Percentiles rank a stretch among this genome's conserved stretches.
These are phyloP conservation scores for Pythium graminicola DNA, from an alignment of 352 stramenopile genomes.

Conservation along the genomic window DNA sequence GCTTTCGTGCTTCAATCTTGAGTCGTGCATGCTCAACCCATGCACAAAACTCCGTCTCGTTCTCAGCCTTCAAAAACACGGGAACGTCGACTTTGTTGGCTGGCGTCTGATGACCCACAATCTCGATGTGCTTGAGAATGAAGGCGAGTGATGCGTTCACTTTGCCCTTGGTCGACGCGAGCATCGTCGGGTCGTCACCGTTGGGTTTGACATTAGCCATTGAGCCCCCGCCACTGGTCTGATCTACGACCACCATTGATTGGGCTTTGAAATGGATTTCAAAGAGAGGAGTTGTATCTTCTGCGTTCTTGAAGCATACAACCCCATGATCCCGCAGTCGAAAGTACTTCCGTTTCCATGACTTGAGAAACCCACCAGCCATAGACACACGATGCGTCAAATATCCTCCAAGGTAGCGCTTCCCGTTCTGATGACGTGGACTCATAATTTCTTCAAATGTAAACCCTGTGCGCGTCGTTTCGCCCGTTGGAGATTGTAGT, in stretches of 20 bases:
- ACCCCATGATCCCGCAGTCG: constrained; percentile 55
- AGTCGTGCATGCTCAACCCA: constrained; percentile 47
- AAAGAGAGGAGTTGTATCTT: constrained; percentile 45
- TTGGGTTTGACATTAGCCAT: not conserved
- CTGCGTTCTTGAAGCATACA: constrained; percentile 50
- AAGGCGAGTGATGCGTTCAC: constrained; percentile 30
- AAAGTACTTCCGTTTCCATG: constrained; percentile 70
- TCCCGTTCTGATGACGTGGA: constrained; percentile 45
- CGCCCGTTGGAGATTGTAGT: constrained; percentile 21
- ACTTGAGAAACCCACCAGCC: constrained; percentile 55
- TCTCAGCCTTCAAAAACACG: constrained; percentile 45
- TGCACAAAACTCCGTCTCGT: constrained; percentile 30
- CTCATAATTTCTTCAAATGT: constrained; percentile 49
- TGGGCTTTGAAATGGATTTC: constrained; percentile 51
- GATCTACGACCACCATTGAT: constrained; percentile 32
- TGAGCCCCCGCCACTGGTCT: constrained; percentile 1
- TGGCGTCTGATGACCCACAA: constrained; percentile 31
- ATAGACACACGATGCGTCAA: constrained; percentile 50
- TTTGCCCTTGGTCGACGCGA: constrained; percentile 22
- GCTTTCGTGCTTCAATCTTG: constrained; percentile 48
- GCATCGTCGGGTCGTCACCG: constrained; percentile 11
- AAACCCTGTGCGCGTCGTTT: constrained; percentile 18
- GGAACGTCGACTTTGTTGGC: constrained; percentile 38
- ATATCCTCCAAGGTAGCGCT: constrained; percentile 50
- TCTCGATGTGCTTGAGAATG: constrained; percentile 43